Base-by-base conservation (phyloP, 148 eudicot genomes). In the Rhododendron mucronatum region DNA sequence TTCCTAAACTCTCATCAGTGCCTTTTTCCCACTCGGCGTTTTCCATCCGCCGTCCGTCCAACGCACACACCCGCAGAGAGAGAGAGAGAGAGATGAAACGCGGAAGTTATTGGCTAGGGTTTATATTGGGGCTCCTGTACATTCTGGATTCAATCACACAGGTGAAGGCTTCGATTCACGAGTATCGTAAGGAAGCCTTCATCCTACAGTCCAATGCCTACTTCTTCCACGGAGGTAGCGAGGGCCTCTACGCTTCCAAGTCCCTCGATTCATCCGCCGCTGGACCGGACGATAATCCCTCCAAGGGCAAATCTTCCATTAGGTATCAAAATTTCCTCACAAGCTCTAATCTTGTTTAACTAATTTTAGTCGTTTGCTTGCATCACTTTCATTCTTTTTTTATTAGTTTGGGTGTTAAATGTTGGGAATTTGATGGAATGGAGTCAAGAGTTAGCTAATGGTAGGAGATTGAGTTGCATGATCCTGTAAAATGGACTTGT, bases 171-270 rank as follows among this genome's bases (percentile, higher is more conserved):
- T 93, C 98, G 78, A 93, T 96, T 88, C 99, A 96, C 86, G 95
- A 95, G 87, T 96, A 96, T 89, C 88, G 81, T 9, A 91, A 92
- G 78, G 95, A 95, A 65, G 35, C 86, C 18, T 96, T 96, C 90
- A 88, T 85, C 83, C 92, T 88, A 82, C 93, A 92, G 74, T 90
- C 90, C 7, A 91, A 93, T 78, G 95, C 95, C 1, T 94, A 91
- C 90, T 92, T 96, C 89, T 96, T 96, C 87, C 98, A 93, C 89
- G 98, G 98, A 84, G 98, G 98, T 1, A 96, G 96, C 82, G 98
- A 96, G 85, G 98, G 98, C 63, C 96, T 96, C 84, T 95, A 92
- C 88, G 97, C 98, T 92, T 93, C 98, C 20, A 93, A 91, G 41
- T 57, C 84, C 51, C 51, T 78, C 82, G 86, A 84, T 80, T 78